Evolutionary conservation across 2,329 filamentous ascomycete species (phyloP).

Genomic region (Ceratocystis lukuohia): DNA sequence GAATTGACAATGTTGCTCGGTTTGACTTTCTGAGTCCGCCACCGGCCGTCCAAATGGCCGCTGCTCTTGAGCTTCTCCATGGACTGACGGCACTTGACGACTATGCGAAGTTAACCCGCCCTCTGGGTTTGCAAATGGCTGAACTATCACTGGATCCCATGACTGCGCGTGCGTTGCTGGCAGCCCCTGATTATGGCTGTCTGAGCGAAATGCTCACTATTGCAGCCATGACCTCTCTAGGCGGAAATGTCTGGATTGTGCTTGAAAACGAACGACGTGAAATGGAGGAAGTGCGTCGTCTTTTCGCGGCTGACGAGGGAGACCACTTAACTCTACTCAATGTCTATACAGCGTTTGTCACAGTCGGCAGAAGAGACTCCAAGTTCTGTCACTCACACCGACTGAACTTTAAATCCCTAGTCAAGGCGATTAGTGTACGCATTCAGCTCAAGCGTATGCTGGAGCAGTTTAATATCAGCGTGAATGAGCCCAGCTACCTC

Average conservation of each 20-base stretch:
- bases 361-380: constrained; percentile 66
- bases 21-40: constrained; percentile 84
- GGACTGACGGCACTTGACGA: constrained; percentile 76
- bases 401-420: constrained; percentile 76
- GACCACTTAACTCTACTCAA: constrained; percentile 89
- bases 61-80: constrained; percentile 77
- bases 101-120: constrained; percentile 79
- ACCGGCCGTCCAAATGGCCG: constrained; percentile 69
- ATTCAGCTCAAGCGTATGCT: constrained; percentile 77
- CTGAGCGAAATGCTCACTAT: constrained; percentile 79
- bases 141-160: constrained; percentile 88
- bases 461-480: constrained; percentile 64
- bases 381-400: constrained; percentile 79
- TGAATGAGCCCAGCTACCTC: constrained; percentile 45
- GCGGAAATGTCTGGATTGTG: constrained; percentile 64
- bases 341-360: constrained; percentile 80
- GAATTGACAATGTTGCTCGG: constrained; percentile 83
- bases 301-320: constrained; percentile 84
- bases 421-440: constrained; percentile 69
- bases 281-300: constrained; percentile 59
- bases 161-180: constrained; percentile 80
- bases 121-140: constrained; percentile 81
- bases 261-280: constrained; percentile 64
- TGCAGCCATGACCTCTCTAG: constrained; percentile 82
- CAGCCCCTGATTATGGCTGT: constrained; percentile 61